These are phyloP conservation scores for Hericium alpestre DNA, from an alignment of 768 basidiomycete genomes.

Conservation along the genomic window DNA sequence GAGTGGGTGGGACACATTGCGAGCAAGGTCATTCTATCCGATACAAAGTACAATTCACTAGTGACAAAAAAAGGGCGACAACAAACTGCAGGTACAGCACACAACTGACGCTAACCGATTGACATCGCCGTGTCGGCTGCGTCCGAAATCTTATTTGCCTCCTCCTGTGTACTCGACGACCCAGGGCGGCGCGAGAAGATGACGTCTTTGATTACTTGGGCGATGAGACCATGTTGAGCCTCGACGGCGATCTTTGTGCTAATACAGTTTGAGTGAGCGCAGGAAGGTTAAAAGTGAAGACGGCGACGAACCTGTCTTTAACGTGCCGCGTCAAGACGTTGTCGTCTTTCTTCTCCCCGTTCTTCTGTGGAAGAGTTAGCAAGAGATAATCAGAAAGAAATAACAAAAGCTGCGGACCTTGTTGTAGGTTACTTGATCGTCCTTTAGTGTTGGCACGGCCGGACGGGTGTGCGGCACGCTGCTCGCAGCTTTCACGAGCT, in stretches of 20 bases:
- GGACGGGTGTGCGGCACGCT: slow-evolving; percentile 45
- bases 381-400: not conserved
- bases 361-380: slow-evolving; percentile 21
- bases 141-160: slow-evolving; percentile 14
- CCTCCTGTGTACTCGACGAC: slow-evolving; percentile 5
- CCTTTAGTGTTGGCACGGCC: slow-evolving; percentile 34
- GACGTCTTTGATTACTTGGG: slow-evolving; percentile 88
- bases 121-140: slow-evolving; percentile 30
- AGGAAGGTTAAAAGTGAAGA: not conserved
- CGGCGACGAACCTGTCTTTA: slow-evolving; percentile 59
- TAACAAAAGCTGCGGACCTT: slow-evolving; percentile 29
- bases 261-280: not conserved
- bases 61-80: not conserved
- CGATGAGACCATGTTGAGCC: slow-evolving; percentile 87
- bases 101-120: slow-evolving; percentile 15
- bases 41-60: not conserved
- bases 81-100: not conserved
- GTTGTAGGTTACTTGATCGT: slow-evolving; percentile 37
- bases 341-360: slow-evolving; percentile 80
- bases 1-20: too few species aligned
- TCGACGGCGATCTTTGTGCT: slow-evolving; percentile 87
- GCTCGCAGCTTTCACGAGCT: slow-evolving; percentile 63
- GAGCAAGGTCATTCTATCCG: not conserved
- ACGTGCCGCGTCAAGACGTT: slow-evolving; percentile 83
- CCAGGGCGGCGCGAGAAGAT: slow-evolving; percentile 59